Conservation (phyloP, 169 alveolate species). For the Babesia bovis region DNA sequence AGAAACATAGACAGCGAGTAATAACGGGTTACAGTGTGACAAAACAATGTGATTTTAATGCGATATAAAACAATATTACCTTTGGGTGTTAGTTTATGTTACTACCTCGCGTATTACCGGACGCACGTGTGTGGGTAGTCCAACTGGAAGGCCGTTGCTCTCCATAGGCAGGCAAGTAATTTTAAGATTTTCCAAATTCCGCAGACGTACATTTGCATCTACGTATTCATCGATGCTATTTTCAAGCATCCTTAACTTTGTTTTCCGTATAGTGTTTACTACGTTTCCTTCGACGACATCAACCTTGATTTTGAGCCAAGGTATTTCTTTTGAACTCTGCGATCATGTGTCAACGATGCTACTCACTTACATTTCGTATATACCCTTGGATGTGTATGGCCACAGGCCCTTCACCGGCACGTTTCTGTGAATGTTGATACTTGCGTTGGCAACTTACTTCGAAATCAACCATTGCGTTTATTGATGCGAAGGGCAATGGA, state of each 20-base stretch:
- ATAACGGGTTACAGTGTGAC: not conserved
- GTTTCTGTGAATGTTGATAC: not conserved
- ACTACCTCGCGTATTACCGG: slow-evolving; percentile 5
- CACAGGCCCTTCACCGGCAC: slow-evolving; percentile 19
- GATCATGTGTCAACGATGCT: no score
- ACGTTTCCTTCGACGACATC: not conserved
- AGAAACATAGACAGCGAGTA: no score
- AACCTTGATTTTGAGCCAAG: slow-evolving; percentile 14
- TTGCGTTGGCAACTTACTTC: slow-evolving; percentile 1
- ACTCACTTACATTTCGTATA: slow-evolving; percentile 24
- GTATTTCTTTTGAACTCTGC: slow-evolving; percentile 8
- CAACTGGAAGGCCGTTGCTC: slow-evolving; percentile 16
- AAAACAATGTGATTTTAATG: not conserved
- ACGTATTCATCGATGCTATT: slow-evolving; percentile 19
- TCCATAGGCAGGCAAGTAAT: slow-evolving; percentile 30
- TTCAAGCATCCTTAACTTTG: slow-evolving; percentile 5
- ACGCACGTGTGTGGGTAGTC: slow-evolving; percentile 28
- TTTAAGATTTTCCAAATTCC: slow-evolving; percentile 1
- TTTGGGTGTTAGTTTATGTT: not conserved
- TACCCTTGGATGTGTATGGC: slow-evolving; percentile 33
- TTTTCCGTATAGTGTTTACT: not conserved
- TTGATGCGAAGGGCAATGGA: slow-evolving; percentile 59
- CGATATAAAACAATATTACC: not conserved
- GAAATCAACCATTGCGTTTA: slow-evolving; percentile 42
- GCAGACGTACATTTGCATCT: not conserved